Evolutionary conservation across 257 asterid genomes (phyloP).

Genomic region (Nicotiana otophora): DNA sequence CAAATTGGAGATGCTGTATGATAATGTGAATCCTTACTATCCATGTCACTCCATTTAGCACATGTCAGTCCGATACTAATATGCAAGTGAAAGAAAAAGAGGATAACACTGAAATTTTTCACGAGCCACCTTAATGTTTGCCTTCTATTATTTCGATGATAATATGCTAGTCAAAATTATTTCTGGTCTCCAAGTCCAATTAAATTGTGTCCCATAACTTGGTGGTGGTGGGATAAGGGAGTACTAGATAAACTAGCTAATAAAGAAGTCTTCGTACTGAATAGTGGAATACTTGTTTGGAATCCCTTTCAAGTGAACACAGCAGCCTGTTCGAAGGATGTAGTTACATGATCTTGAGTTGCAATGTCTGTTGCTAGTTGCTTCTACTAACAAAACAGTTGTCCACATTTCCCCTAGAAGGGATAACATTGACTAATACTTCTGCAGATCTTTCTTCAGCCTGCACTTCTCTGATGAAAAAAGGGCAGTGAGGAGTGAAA

Average conservation of each 20-base stretch:
- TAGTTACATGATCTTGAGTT: not conserved
- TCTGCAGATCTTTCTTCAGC: not conserved
- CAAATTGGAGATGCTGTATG: not conserved
- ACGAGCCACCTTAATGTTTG: not conserved
- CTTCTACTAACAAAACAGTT: not conserved
- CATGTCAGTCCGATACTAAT: not conserved
- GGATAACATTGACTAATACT: not conserved
- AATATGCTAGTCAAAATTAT: not conserved
- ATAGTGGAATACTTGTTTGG: not conserved
- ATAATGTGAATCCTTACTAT: not conserved
- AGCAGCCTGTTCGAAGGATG: not conserved
- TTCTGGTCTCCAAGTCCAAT: not conserved
- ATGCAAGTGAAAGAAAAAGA: not conserved
- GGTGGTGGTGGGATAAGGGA: not conserved
- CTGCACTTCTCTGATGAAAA: not conserved
- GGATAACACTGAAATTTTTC: not conserved
- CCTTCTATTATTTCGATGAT: not conserved
- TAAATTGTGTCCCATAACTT: not conserved
- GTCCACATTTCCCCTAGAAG: not conserved
- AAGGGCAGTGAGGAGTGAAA: not conserved
- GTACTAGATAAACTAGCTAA: not conserved
- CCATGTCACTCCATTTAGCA: not conserved
- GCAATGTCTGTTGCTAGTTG: not conserved
- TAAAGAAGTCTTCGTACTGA: not conserved
- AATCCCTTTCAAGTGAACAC: not conserved